These are phyloP conservation scores for Heterobasidion irregulare DNA, from an alignment of 1,284 basidiomycete genomes.

Conservation along the genomic window DNA sequence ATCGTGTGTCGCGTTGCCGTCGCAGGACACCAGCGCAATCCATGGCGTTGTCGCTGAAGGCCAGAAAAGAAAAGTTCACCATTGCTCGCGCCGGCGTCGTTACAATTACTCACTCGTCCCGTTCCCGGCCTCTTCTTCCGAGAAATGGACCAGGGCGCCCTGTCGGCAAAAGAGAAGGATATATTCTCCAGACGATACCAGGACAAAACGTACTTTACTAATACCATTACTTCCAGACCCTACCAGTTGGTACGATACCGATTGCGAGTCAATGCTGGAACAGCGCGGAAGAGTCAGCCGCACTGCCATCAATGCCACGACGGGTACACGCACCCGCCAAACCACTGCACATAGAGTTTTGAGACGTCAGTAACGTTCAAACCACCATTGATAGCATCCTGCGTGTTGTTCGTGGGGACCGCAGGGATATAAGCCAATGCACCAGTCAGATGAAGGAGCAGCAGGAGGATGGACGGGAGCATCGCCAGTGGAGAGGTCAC, in stretches of 20 bases:
- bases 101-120: slow-evolving; percentile 23
- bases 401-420: slow-evolving; percentile 57
- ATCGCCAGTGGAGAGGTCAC: neutral
- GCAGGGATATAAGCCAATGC: slow-evolving; percentile 60
- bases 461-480: neutral
- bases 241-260: slow-evolving; percentile 51
- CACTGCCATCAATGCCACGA: neutral
- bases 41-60: slow-evolving; percentile 67
- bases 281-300: neutral
- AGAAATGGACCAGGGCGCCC: slow-evolving; percentile 77
- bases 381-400: slow-evolving; percentile 35
- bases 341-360: slow-evolving; percentile 58
- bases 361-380: slow-evolving; percentile 50
- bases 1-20: slow-evolving; percentile 60
- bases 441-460: slow-evolving; percentile 5
- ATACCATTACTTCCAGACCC: slow-evolving; percentile 39
- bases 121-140: slow-evolving; percentile 42
- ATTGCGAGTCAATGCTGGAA: slow-evolving; percentile 40
- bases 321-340: slow-evolving; percentile 29
- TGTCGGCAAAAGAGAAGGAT: neutral
- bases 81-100: slow-evolving; percentile 2
- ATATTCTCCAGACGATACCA: neutral
- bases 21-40: slow-evolving; percentile 84
- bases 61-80: neutral
- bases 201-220: slow-evolving; percentile 35